Evolutionary conservation across 2,329 filamentous ascomycete species (phyloP).

Genomic region (Didymella keratinophila): DNA sequence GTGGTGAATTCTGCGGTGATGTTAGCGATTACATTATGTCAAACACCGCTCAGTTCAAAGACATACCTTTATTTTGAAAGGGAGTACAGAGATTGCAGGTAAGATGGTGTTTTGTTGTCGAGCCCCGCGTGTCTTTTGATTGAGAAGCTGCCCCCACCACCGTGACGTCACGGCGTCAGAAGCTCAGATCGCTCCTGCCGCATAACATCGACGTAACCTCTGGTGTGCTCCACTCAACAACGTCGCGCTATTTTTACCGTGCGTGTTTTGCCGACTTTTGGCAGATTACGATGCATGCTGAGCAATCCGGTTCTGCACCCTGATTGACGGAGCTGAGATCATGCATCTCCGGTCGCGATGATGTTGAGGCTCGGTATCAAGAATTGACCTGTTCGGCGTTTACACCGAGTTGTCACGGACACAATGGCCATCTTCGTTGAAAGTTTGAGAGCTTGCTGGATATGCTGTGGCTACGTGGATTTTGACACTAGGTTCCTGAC

Average conservation of each 20-base stretch:
- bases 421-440: too few relatives aligned
- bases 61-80: background rate
- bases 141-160: conserved; percentile 8
- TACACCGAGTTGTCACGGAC: too few relatives aligned
- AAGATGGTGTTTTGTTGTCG: conserved; percentile 3
- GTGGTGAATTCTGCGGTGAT: background rate
- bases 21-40: background rate
- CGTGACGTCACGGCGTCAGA: conserved; percentile 15
- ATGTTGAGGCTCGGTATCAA: background rate
- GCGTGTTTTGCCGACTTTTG: conserved; percentile 14
- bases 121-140: conserved; percentile 21
- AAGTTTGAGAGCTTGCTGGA: too few relatives aligned
- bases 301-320: conserved; percentile 5
- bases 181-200: conserved; percentile 11
- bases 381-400: too few relatives aligned
- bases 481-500: too few relatives aligned
- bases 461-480: too few relatives aligned
- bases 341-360: conserved; percentile 1
- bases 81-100: conserved; percentile 1
- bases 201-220: conserved; percentile 18
- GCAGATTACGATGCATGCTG: conserved; percentile 16
- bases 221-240: conserved; percentile 16
- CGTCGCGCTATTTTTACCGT: conserved; percentile 17
- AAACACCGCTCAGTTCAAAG: background rate
- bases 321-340: conserved; percentile 1